phyloP scores from a whole-genome alignment of 345 rosid genomes.

The Hypericum perforatum region DNA sequence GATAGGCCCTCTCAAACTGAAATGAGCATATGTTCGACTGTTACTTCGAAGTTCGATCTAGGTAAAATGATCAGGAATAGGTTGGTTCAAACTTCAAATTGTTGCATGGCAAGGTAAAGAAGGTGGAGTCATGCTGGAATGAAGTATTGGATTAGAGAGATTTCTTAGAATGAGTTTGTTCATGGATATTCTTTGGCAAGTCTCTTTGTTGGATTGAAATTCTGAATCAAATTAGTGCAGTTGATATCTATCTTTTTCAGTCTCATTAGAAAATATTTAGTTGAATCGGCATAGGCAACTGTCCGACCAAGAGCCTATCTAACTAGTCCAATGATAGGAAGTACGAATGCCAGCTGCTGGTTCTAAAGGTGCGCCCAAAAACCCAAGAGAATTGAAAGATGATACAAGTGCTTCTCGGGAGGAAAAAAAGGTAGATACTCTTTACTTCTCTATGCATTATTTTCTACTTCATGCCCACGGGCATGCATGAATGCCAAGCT shows the following conservation, averaged over 20 bases:
- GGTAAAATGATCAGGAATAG: too few relatives aligned
- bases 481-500: too few relatives aligned
- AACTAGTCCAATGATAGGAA: conserved; percentile 48
- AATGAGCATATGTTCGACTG: too few relatives aligned
- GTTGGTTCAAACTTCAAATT: too few relatives aligned
- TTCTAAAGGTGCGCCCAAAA: conserved; percentile 65
- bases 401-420: conserved; percentile 81
- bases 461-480: too few relatives aligned
- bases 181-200: not conserved
- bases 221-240: too few relatives aligned
- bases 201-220: not conserved
- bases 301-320: conserved; percentile 10
- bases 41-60: too few relatives aligned
- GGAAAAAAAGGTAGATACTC: conserved; percentile 58
- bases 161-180: too few relatives aligned
- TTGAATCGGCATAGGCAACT: not conserved
- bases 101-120: too few relatives aligned
- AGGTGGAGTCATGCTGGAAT: too few relatives aligned
- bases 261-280: conserved; percentile 3
- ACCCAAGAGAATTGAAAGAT: conserved; percentile 64
- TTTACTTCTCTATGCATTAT: not conserved
- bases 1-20: too few relatives aligned
- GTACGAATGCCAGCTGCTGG: conserved; percentile 99
- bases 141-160: too few relatives aligned
- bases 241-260: conserved; percentile 4